Percentiles rank a stretch among this genome's conserved stretches.
Conservation (phyloP, 2,329 filamentous ascomycete species). For the Sporothrix inflata region DNA sequence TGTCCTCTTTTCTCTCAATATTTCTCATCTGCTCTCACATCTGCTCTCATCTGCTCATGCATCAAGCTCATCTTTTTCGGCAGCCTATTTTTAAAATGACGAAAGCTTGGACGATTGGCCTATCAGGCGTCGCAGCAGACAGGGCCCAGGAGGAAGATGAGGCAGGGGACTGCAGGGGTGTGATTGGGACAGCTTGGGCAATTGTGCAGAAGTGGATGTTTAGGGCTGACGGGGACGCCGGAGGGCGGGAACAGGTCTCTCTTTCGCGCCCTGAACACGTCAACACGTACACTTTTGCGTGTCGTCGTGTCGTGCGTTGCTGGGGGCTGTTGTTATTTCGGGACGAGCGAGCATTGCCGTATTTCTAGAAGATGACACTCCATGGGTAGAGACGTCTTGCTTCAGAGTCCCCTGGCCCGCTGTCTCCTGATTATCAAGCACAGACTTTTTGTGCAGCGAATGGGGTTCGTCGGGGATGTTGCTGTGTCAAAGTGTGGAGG, state of each 20-base stretch:
- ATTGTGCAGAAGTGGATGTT: constrained; percentile 12
- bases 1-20: background rate
- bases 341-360: constrained; percentile 10
- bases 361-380: constrained; percentile 6
- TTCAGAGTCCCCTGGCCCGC: background rate
- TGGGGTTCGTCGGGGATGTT: constrained; percentile 8
- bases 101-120: constrained; percentile 22
- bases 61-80: constrained; percentile 6
- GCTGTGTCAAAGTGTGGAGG: constrained; percentile 10
- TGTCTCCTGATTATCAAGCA: constrained; percentile 12
- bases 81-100: constrained; percentile 23
- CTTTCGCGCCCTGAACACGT: constrained; percentile 17
- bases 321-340: background rate
- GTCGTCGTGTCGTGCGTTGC: background rate
- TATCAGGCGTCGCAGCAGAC: constrained; percentile 15
- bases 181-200: background rate
- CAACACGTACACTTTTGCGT: constrained; percentile 1
- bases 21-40: background rate
- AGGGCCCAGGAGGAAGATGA: background rate
- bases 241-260: background rate
- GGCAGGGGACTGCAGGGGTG: constrained; percentile 10
- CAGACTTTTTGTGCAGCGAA: constrained; percentile 8
- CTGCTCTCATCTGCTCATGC: constrained; percentile 3
- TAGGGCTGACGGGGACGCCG: constrained; percentile 30
- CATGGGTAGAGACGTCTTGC: constrained; percentile 13